phyloP scores from a whole-genome alignment of 2,329 filamentous ascomycete species.

The Meredithiella fracta region DNA sequence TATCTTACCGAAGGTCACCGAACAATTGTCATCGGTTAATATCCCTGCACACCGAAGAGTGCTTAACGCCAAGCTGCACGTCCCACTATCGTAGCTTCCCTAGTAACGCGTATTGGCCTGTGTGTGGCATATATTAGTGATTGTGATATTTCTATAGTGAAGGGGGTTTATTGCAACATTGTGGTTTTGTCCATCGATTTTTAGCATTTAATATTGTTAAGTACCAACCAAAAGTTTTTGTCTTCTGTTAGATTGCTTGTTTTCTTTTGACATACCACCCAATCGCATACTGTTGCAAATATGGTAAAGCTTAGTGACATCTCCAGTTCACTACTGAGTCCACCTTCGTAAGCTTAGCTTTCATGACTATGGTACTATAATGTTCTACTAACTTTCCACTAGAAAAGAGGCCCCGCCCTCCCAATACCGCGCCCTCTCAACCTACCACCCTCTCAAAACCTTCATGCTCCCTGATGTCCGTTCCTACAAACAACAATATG shows the following conservation, averaged over 20 bases:
- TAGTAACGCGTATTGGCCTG: background rate
- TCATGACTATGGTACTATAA: background rate
- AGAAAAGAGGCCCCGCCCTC: background rate
- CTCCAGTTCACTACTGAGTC: conserved; percentile 21
- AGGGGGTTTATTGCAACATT: too few relatives aligned
- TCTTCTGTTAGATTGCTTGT: too few relatives aligned
- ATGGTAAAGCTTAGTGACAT: conserved; percentile 24
- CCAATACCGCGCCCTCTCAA: conserved; percentile 1
- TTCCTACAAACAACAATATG: conserved; percentile 88
- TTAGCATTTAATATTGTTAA: too few relatives aligned
- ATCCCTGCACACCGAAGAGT: background rate
- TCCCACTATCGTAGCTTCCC: background rate
- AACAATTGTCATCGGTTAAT: background rate
- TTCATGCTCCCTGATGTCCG: conserved; percentile 55
- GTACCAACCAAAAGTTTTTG: too few relatives aligned
- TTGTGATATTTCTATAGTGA: background rate
- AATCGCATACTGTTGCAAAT: conserved; percentile 7
- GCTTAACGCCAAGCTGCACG: conserved; percentile 8
- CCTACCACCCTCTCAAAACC: conserved; percentile 58
- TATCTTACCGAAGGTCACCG: background rate
- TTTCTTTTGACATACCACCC: background rate
- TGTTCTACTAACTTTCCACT: conserved; percentile 15
- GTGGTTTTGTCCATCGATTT: too few relatives aligned
- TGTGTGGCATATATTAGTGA: background rate
- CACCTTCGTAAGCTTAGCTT: conserved; percentile 20